Conservation (phyloP, 345 rosid genomes). For the Populus davidiana region DNA sequence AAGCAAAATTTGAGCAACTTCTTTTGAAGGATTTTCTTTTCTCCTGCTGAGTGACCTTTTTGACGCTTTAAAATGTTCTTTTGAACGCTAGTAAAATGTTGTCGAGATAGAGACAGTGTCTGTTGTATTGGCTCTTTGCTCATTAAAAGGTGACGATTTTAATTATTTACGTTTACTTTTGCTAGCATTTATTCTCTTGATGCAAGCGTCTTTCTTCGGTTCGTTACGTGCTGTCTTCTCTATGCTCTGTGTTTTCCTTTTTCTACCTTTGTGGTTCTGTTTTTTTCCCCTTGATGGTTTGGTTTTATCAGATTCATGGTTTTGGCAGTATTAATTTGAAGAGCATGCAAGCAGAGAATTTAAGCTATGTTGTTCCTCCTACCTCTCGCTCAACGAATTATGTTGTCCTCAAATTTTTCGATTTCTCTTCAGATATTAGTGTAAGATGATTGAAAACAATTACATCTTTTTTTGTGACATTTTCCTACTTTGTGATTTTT, state of each 20-base stretch:
- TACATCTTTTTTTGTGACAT: neutral
- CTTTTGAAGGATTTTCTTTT: neutral
- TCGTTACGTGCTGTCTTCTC: neutral
- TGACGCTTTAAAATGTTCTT: no score
- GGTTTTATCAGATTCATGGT: constrained; percentile 71
- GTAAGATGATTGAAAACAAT: constrained; percentile 49
- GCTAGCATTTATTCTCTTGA: neutral
- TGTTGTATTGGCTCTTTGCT: neutral
- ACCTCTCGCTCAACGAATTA: constrained; percentile 88
- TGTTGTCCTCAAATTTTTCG: constrained; percentile 67
- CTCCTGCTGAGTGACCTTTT: neutral
- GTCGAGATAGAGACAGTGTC: neutral
- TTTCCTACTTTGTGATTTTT: neutral
- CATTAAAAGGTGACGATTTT: neutral
- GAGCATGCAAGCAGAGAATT: constrained; percentile 88
- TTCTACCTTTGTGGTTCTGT: constrained; percentile 18
- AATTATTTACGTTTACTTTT: neutral
- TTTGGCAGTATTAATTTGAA: constrained; percentile 96
- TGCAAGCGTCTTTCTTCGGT: neutral
- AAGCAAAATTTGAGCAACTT: neutral
- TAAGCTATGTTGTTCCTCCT: constrained; percentile 75
- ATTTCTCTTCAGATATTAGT: constrained; percentile 53
- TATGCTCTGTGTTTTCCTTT: constrained; percentile 3
- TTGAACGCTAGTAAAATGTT: neutral
- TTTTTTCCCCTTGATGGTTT: constrained; percentile 29